Conservation (phyloP, 2,329 filamentous ascomycete genomes). For the Aureobasidium sp. region DNA sequence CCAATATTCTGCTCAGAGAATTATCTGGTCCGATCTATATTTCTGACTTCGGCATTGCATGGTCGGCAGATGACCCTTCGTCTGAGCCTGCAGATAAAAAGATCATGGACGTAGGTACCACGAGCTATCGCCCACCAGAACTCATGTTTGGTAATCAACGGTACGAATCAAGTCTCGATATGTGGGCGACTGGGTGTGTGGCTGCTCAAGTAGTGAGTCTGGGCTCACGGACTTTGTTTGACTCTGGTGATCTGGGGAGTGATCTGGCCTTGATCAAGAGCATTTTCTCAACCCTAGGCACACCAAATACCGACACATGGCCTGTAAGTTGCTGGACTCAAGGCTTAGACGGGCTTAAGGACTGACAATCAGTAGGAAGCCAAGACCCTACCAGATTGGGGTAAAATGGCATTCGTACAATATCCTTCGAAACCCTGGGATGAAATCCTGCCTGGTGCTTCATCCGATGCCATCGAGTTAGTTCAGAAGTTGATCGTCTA, state of each 20-base stretch:
- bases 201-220: constrained; percentile 65
- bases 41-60: constrained; percentile 67
- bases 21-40: constrained; percentile 65
- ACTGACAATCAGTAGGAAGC: constrained; percentile 48
- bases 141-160: constrained; percentile 73
- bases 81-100: constrained; percentile 63
- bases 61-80: constrained; percentile 49
- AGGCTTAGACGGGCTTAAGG: neutral
- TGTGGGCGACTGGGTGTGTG: constrained; percentile 84
- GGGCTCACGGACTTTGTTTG: constrained; percentile 61
- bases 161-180: constrained; percentile 69
- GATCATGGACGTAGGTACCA: constrained; percentile 89
- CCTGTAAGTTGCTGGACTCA: constrained; percentile 48
- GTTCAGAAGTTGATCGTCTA: constrained; percentile 64
- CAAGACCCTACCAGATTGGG: constrained; percentile 70
- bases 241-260: constrained; percentile 82
- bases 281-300: constrained; percentile 87
- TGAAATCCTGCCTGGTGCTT: constrained; percentile 57
- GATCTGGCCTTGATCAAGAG: constrained; percentile 86
- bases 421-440: constrained; percentile 66
- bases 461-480: constrained; percentile 55
- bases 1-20: constrained; percentile 54
- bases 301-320: constrained; percentile 73
- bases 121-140: constrained; percentile 84
- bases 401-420: constrained; percentile 70